phyloP scores from a whole-genome alignment of 129 eudicot genomes.

The Tagetes patula region DNA sequence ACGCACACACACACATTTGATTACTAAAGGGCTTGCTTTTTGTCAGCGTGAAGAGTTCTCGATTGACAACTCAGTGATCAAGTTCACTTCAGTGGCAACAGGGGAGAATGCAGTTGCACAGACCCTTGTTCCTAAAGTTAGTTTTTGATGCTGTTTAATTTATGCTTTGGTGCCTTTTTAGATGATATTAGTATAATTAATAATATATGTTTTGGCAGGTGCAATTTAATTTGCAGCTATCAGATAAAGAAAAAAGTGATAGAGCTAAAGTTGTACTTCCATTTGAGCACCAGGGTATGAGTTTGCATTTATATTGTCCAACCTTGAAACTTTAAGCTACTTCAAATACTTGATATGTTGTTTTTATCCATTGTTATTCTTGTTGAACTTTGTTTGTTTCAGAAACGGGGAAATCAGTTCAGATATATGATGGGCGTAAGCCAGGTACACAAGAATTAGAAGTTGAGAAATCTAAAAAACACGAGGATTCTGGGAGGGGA shows the following conservation, averaged over 20 bases:
- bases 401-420: slow-evolving; percentile 61
- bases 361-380: neutral
- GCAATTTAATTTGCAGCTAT: slow-evolving; percentile 83
- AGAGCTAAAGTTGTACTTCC: slow-evolving; percentile 97
- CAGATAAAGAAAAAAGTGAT: slow-evolving; percentile 79
- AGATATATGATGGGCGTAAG: slow-evolving; percentile 88
- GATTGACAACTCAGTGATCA: slow-evolving; percentile 56
- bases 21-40: slow-evolving; percentile 12
- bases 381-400: slow-evolving; percentile 28
- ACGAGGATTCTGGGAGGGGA: slow-evolving; percentile 53
- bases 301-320: slow-evolving; percentile 1
- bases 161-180: neutral
- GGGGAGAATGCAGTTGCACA: slow-evolving; percentile 49
- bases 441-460: slow-evolving; percentile 41
- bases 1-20: neutral
- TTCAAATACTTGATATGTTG: neutral
- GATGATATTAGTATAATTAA: neutral
- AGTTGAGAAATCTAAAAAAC: slow-evolving; percentile 34
- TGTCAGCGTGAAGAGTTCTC: slow-evolving; percentile 66
- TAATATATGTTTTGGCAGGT: slow-evolving; percentile 55
- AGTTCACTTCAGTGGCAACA: slow-evolving; percentile 52
- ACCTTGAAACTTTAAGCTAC: neutral
- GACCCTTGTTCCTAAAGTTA: slow-evolving; percentile 93
- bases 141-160: slow-evolving; percentile 8
- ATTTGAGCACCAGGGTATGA: slow-evolving; percentile 92